These are phyloP conservation scores for Sedum album DNA, from an alignment of 164 flowering plant species.

Conservation along the genomic window DNA sequence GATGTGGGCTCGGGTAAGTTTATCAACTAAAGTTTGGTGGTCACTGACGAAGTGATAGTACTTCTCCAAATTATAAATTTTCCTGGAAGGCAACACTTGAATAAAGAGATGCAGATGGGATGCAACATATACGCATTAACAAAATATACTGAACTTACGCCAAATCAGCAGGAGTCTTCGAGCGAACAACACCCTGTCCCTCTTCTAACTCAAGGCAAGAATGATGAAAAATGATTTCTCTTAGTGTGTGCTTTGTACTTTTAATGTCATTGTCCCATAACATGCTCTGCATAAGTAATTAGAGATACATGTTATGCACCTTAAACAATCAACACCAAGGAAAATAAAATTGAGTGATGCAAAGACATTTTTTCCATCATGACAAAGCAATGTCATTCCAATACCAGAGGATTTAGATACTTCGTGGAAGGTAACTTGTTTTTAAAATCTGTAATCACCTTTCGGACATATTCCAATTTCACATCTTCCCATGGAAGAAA, in stretches of 20 bases:
- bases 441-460: constrained; percentile 30
- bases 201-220: constrained; percentile 74
- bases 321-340: background rate
- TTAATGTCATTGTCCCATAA: constrained; percentile 86
- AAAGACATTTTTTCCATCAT: too few species aligned
- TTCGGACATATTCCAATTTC: constrained; percentile 66
- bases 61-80: constrained; percentile 36
- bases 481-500: constrained; percentile 71
- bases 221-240: constrained; percentile 71
- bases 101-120: background rate
- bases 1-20: background rate
- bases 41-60: constrained; percentile 24
- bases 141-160: constrained; percentile 54
- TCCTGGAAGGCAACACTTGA: constrained; percentile 22
- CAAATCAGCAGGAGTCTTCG: constrained; percentile 56
- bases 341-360: background rate
- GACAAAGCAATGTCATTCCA: too few species aligned
- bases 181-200: constrained; percentile 61
- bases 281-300: constrained; percentile 48
- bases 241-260: constrained; percentile 82
- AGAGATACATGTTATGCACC: background rate
- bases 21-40: constrained; percentile 12
- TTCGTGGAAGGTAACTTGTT: background rate
- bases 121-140: background rate
- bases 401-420: background rate